Base-by-base conservation (phyloP, 2,329 filamentous ascomycete genomes). In the Penicillium palitans region DNA sequence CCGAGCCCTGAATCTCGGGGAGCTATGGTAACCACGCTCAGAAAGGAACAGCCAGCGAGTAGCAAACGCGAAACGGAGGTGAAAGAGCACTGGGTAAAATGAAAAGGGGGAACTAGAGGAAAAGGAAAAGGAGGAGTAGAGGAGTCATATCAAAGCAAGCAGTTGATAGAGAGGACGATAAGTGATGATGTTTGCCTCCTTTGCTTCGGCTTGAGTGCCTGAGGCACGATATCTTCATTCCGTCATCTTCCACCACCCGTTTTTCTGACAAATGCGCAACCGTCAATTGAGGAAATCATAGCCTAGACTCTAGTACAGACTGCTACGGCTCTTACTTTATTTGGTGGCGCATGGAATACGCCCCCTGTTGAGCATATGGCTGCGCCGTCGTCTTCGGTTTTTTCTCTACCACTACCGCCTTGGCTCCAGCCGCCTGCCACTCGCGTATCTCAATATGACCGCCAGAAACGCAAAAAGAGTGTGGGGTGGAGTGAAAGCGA, bases 391-490 rank as follows among this genome's bases (percentile, higher is more conserved):
- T 70, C 72, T 47, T 74, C 74, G 10, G 63, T 65, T 25, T 78
- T 77, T 61, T 72, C 74, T 25, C 65, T 77, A 57, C 75, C 75
- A 49, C 67, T 78, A 29, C 66, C 71, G 8, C 59, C 64, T 56
- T 76, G 73, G 72, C 69, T 72, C 55, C 74, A 75, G 61, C 70
- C 72, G 19, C 52, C 61, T 7, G 75, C 72, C 58, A 64, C 67
- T 57, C 75, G 75, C n/a, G 64, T 69, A 13, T 65, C 70, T 57
- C 68, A 66, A 56, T 76, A 74, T 67, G 74, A 75, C 58, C 64
- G 64, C 21, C 68, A 62, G 52, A 77, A 76, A 65, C 72, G 73
- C 57, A 73, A 53, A 29, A 52, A 70, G 60, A 57, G 51, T 47
- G 61, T 70, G 40, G 67, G 65, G 17, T 72, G 63, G 63, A 68